A percentile compares a stretch with the other conserved stretches of the same genome.
Evolutionary conservation across 108 stramenopile genomes (phyloP).

Genomic region (Parmales sp.): DNA sequence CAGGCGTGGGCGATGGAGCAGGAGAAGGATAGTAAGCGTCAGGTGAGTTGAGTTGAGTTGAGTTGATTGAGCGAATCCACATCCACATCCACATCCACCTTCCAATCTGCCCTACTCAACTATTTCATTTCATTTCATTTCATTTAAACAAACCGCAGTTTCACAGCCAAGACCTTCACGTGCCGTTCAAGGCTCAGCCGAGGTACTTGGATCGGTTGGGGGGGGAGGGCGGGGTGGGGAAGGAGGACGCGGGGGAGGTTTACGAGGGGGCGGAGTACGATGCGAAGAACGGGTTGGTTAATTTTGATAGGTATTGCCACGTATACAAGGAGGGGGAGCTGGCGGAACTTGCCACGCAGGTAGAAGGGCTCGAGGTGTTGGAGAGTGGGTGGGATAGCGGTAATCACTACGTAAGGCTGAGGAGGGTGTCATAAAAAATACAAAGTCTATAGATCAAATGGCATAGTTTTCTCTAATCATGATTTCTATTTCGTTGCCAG

Average conservation of each 20-base stretch:
- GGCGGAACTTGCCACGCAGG: constrained; percentile 52
- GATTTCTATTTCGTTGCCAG: no score
- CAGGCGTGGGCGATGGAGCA: constrained; percentile 98
- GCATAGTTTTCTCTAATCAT: no score
- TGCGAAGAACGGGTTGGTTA: constrained; percentile 71
- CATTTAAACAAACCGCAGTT: no score
- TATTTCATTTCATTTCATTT: no score
- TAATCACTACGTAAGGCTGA: constrained; percentile 62
- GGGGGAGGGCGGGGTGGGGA: constrained; percentile 30
- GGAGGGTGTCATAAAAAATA: no score
- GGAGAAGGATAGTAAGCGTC: constrained; percentile 34
- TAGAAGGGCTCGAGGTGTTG: constrained; percentile 40
- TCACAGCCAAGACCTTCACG: constrained; percentile 83
- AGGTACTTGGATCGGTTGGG: constrained; percentile 47
- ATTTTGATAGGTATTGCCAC: constrained; percentile 95
- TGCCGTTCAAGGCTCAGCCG: constrained; percentile 92
- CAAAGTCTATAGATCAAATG: no score
- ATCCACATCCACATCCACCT: no score
- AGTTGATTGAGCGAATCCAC: no score
- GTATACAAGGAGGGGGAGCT: constrained; percentile 89
- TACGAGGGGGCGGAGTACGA: constrained; percentile 67
- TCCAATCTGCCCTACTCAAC: no score
- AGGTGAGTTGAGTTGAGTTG: no score
- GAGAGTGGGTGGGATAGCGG: constrained; percentile 67
- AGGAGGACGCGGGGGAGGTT: constrained; percentile 53